phyloP scores from a whole-genome alignment of 2,329 filamentous ascomycete genomes.

The Talaromyces verruculosus region DNA sequence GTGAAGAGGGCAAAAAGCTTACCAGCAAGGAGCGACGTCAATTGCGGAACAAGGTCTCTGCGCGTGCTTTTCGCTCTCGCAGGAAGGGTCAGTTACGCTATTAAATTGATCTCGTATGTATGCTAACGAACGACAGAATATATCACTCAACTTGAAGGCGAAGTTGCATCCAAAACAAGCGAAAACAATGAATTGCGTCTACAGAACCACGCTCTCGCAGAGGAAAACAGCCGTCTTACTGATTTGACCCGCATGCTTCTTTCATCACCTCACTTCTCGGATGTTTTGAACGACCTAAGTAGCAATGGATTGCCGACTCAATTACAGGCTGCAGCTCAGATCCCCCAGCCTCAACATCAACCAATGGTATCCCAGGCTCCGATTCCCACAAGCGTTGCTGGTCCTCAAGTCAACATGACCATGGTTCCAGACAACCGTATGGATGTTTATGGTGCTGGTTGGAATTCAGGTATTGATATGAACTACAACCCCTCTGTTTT shows the following conservation, averaged over 20 bases:
- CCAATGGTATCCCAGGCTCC: constrained; percentile 41
- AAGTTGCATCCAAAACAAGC: constrained; percentile 78
- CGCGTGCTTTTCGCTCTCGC: constrained; percentile 93
- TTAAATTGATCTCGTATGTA: background rate
- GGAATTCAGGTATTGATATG: constrained; percentile 49
- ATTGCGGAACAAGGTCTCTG: constrained; percentile 98
- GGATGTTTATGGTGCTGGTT: constrained; percentile 52
- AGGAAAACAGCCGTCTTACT: constrained; percentile 79
- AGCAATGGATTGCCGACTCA: constrained; percentile 53
- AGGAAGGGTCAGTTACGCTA: constrained; percentile 73
- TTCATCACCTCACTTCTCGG: constrained; percentile 77
- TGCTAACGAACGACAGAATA: constrained; percentile 66
- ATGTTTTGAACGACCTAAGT: constrained; percentile 72
- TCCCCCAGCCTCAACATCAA: constrained; percentile 39
- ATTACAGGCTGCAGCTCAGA: constrained; percentile 37
- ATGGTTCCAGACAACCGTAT: constrained; percentile 80
- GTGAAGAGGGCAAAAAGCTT: constrained; percentile 98
- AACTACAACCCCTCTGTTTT: constrained; percentile 54
- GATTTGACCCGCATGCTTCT: constrained; percentile 80
- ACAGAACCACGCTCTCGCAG: constrained; percentile 77
- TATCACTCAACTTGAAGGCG: constrained; percentile 87
- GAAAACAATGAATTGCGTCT: constrained; percentile 78
- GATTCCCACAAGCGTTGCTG: constrained; percentile 55
- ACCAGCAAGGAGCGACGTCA: constrained; percentile 95
- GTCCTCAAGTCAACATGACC: constrained; percentile 67